These are phyloP conservation scores for Magnusiomyces tetraspermus DNA, from an alignment of 1,139 yeast species.

Conservation along the genomic window DNA sequence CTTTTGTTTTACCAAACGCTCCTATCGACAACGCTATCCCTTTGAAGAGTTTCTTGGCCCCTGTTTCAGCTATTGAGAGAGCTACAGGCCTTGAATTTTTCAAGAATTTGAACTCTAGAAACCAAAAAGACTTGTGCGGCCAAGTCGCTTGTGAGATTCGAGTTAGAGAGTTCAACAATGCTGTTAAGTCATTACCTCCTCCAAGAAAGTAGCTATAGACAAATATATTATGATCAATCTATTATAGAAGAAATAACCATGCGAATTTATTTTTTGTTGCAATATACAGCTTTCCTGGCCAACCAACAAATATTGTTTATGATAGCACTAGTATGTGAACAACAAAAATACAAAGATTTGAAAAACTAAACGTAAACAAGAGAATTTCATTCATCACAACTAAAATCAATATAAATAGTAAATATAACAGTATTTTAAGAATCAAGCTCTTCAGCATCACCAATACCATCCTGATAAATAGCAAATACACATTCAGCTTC, in stretches of 20 bases:
- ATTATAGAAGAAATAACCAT: too few species aligned
- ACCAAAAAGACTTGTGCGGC: slow-evolving; percentile 61
- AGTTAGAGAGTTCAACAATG: slow-evolving; percentile 70
- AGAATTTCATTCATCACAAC: background rate
- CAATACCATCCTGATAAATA: slow-evolving; percentile 92
- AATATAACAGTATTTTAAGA: background rate
- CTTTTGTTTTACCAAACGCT: slow-evolving; percentile 87
- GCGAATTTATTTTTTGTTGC: background rate
- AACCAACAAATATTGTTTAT: too few species aligned
- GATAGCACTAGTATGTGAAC: too few species aligned
- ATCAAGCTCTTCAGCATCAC: slow-evolving; percentile 85
- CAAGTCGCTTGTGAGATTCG: slow-evolving; percentile 72
- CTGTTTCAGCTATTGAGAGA: slow-evolving; percentile 79
- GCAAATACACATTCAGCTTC: slow-evolving; percentile 94
- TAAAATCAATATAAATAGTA: background rate
- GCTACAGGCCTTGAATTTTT: slow-evolving; percentile 77
- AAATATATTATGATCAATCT: too few species aligned
- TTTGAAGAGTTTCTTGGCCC: slow-evolving; percentile 70
- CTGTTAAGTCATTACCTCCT: slow-evolving; percentile 16
- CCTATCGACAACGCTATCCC: slow-evolving; percentile 61
- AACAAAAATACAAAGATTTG: too few species aligned
- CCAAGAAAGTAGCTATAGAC: slow-evolving; percentile 2
- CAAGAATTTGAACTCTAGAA: slow-evolving; percentile 51
- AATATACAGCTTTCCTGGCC: too few species aligned
- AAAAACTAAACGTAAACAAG: background rate